phyloP scores from a whole-genome alignment of 2,329 filamentous ascomycete genomes.

The Xylaria arbuscula region DNA sequence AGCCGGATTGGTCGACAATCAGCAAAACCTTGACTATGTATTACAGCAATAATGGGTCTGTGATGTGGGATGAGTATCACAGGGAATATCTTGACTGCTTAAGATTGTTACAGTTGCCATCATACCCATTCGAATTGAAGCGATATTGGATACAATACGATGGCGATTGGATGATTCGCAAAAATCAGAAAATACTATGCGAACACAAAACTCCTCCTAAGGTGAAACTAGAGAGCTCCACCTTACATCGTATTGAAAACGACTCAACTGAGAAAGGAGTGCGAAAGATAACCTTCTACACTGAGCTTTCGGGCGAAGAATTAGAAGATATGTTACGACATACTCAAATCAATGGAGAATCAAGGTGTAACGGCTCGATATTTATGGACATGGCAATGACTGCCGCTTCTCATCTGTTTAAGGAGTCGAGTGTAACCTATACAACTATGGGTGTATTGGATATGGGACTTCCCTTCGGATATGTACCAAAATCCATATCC shows the following conservation, averaged over 20 bases:
- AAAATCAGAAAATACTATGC: slow-evolving; percentile 28
- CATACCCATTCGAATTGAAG: slow-evolving; percentile 45
- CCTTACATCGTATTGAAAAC: slow-evolving; percentile 4
- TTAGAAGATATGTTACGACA: neutral
- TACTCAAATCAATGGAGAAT: neutral
- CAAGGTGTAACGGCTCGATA: neutral
- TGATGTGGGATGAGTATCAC: slow-evolving; percentile 45
- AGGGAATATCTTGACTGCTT: slow-evolving; percentile 34
- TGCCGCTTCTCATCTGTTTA: slow-evolving; percentile 14
- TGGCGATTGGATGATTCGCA: slow-evolving; percentile 39
- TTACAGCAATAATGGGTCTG: slow-evolving; percentile 3
- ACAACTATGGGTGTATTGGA: slow-evolving; percentile 10
- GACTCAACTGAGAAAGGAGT: slow-evolving; percentile 15
- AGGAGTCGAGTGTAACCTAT: slow-evolving; percentile 1
- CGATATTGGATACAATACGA: slow-evolving; percentile 47
- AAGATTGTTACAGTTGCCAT: slow-evolving; percentile 40
- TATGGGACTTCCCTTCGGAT: neutral
- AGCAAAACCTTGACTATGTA: neutral
- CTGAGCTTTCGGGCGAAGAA: neutral
- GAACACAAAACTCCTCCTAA: neutral
- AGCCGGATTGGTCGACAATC: slow-evolving; percentile 16
- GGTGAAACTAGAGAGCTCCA: slow-evolving; percentile 8
- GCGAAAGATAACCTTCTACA: slow-evolving; percentile 11
- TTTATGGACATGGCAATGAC: slow-evolving; percentile 16
- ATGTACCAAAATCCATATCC: neutral